Base-by-base conservation (phyloP, 495 filamentous ascomycete genomes). In the Trichocladium antarcticum region DNA sequence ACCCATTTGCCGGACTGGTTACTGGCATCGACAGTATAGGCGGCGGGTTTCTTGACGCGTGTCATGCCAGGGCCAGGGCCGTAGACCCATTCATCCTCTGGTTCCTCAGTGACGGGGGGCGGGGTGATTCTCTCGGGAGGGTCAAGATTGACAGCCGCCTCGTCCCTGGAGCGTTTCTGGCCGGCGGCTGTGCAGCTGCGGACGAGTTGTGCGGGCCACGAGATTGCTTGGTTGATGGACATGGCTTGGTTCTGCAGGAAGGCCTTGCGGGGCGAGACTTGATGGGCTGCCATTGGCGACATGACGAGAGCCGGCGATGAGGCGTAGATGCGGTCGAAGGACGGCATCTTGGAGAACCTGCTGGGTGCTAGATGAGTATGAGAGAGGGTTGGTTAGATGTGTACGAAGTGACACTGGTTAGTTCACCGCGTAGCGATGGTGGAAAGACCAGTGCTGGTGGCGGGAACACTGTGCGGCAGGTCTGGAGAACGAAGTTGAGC, bases 1-100 rank as follows among this genome's bases (percentile, higher is more conserved):
- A 80, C 75, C 84, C 82, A 87, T 11, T 82, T 88, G 42, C 84
- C 84, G 16, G 83, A 85, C 65, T 87, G 85, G 58, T 76, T 85
- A 45, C 77, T 76, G 37, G 82, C 81, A 35, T 81, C 77, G 50
- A 83, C 63, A 21, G 79, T 70, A 50, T 81, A 76, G 50, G 77
- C 76, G 27, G 74, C 75, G 16, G 60, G 56, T 11, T 83, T 82
- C 57, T 86, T 85, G 63, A 87, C 74, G 50, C 87, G 74, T 2
- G 76, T 77, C 82, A 88, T 89, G 40, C 84, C 84, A 43, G 81
- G 79, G 49, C 83, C 85, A 43, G 81, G 79, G 49, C 83, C 85
- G 57, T 85, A 85, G 51, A 69, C 53, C 74, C 72, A 80, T 54
- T 71, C 75, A 49, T 73, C 72, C 60, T 74, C 76, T 36, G 70